These are phyloP conservation scores for Colletotrichum filicis DNA, from an alignment of 2,329 filamentous ascomycete genomes.

Conservation along the genomic window DNA sequence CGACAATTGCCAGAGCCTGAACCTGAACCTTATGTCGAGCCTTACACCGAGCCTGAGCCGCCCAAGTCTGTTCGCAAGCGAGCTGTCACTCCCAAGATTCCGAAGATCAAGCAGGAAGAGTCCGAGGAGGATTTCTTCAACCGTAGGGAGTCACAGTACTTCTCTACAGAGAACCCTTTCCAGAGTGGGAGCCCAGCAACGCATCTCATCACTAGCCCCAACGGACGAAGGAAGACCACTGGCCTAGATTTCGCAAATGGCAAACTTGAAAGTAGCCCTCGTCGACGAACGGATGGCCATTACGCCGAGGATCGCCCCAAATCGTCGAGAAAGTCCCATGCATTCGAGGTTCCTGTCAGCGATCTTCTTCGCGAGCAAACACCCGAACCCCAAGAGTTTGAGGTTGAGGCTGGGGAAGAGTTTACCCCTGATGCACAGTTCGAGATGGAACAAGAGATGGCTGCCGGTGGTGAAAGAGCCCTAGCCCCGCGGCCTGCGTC, in stretches of 20 bases:
- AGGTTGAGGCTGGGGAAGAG: constrained; percentile 82
- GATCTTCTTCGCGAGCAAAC: constrained; percentile 47
- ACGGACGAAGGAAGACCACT: constrained; percentile 60
- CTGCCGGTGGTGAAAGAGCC: constrained; percentile 61
- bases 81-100: constrained; percentile 58
- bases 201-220: constrained; percentile 58
- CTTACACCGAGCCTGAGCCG: constrained; percentile 60
- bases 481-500: constrained; percentile 56
- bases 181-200: constrained; percentile 84
- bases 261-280: constrained; percentile 48
- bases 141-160: constrained; percentile 57
- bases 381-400: constrained; percentile 42
- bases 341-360: constrained; percentile 67
- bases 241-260: constrained; percentile 38
- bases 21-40: constrained; percentile 36
- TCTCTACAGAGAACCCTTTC: constrained; percentile 92
- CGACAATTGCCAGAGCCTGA: constrained; percentile 60
- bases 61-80: constrained; percentile 59
- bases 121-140: constrained; percentile 57
- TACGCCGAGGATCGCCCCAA: constrained; percentile 23
- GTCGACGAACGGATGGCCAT: constrained; percentile 54
- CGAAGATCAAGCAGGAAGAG: constrained; percentile 62
- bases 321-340: constrained; percentile 54
- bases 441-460: constrained; percentile 78
- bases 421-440: constrained; percentile 93